Conservation (phyloP, 805 yeast species). For the Wickerhamomyces queroliae region DNA sequence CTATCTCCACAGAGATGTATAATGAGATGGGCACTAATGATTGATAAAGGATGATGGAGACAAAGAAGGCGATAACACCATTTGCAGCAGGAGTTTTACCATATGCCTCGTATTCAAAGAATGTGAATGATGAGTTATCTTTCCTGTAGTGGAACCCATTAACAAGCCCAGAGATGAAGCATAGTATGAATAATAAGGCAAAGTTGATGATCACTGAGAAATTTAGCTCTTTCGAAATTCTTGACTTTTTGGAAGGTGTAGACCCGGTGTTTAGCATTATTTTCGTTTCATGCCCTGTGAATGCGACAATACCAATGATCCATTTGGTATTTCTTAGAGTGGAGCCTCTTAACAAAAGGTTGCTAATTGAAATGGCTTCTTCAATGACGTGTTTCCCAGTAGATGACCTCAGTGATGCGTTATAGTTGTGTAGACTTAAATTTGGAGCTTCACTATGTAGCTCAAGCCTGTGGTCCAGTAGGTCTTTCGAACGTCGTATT, state of each 20-base stretch:
- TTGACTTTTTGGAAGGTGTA: constrained; percentile 71
- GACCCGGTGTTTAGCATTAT: constrained; percentile 76
- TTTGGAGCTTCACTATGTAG: constrained; percentile 81
- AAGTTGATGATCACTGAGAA: constrained; percentile 66
- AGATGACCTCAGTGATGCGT: constrained; percentile 55
- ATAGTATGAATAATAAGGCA: constrained; percentile 51
- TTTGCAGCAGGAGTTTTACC: constrained; percentile 60
- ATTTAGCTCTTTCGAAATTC: constrained; percentile 68
- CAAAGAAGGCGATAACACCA: constrained; percentile 70
- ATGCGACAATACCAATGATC: constrained; percentile 69
- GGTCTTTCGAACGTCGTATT: constrained; percentile 39
- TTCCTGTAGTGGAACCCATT: constrained; percentile 62
- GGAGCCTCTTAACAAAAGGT: constrained; percentile 68
- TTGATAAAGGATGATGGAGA: constrained; percentile 69
- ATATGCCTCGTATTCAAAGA: constrained; percentile 60
- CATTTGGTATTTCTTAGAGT: constrained; percentile 72
- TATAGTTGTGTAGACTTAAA: constrained; percentile 65
- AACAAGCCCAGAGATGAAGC: constrained; percentile 65
- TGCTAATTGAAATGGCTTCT: constrained; percentile 66
- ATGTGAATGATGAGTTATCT: constrained; percentile 44
- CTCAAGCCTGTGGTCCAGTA: constrained; percentile 47
- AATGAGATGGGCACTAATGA: constrained; percentile 79
- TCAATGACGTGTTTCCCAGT: constrained; percentile 29
- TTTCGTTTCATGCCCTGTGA: constrained; percentile 75
- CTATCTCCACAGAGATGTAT: constrained; percentile 76